Evolutionary conservation across 2,329 filamentous ascomycete genomes (phyloP), one percentile per base, ranked within the genome.

Genomic region (Didymella segeticola): DNA sequence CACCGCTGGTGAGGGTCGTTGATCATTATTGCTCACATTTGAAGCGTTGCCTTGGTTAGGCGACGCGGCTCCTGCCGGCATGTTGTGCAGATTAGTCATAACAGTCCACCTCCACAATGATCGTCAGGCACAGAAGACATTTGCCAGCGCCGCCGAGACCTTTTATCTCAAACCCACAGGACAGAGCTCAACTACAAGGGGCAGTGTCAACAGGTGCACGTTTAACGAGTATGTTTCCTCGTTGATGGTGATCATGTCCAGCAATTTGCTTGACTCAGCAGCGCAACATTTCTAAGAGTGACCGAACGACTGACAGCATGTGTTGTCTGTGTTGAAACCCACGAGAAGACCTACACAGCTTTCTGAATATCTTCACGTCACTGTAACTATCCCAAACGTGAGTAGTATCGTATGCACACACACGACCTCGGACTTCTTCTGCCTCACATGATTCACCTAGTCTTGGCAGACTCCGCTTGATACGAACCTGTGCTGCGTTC

Each of bases 51-150:
- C 38, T 26, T 36, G 31, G 23, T 17, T 12, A 33, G 31, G 33
- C 17, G 26, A 43, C 12, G 34, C 34, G 27, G 33, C 17, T 39
- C 33, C 33, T 39, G 20, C 45, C 29, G 33, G 23, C 37, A 22
- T 26, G 29, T 29, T 41, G 33, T 48, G 45, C 39, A 54, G 37
- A 39, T 45, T 41, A 29, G 39, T 45, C 39, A 41, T 29, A 37
- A 22, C 27, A 39, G 9, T 37, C 39, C 39, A 47, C 43, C 51
- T 54, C 51, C 45, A 39, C 51, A 54, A 54, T 45, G 45, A 54
- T 54, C 51, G 33, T 26, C 51, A 54, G 51, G 51, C 47, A 54
- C 45, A 39, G 25, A 39, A 26, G 26, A 39, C 25, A 46, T 46
- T 38, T 46, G 34, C 46, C 27, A 54, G 41, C 34, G 34, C 34